Conservation (phyloP, 2,329 filamentous ascomycete genomes). For the Cladophialophora immunda region DNA sequence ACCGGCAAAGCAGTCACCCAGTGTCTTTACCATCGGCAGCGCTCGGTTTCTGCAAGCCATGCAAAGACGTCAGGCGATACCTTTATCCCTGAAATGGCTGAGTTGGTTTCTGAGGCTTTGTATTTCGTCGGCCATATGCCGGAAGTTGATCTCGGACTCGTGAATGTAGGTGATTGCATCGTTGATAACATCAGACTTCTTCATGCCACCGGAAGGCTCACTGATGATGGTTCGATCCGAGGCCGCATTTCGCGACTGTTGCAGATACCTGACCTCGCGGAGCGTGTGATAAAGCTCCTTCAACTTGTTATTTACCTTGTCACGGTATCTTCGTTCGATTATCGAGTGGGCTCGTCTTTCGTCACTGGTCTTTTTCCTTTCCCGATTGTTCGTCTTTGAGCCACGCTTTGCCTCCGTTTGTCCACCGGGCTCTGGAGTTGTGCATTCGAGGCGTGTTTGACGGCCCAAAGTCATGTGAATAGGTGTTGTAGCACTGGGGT, state of each 20-base stretch:
- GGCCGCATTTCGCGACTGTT: not conserved
- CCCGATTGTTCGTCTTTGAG: not conserved
- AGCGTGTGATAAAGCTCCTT: not conserved
- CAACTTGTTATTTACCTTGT: not conserved
- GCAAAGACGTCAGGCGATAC: not conserved
- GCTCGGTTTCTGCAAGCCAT: no score
- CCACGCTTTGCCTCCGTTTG: not conserved
- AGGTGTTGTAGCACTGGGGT: not conserved
- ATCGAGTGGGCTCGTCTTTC: not conserved
- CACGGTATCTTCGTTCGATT: not conserved
- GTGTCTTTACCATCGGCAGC: no score
- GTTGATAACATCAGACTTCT: conserved; percentile 3
- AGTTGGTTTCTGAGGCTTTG: not conserved
- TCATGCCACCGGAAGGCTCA: not conserved
- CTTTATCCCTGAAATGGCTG: not conserved
- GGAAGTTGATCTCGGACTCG: conserved; percentile 1
- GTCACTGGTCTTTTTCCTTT: not conserved
- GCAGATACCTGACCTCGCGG: not conserved
- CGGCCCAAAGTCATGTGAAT: not conserved
- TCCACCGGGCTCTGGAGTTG: not conserved
- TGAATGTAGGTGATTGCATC: conserved; percentile 5
- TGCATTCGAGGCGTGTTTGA: not conserved
- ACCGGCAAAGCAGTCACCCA: no score
- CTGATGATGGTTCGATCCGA: not conserved
- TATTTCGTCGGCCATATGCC: conserved; percentile 1